phyloP scores from a whole-genome alignment of 2,329 filamentous ascomycete genomes.

The Thelonectria rubi region DNA sequence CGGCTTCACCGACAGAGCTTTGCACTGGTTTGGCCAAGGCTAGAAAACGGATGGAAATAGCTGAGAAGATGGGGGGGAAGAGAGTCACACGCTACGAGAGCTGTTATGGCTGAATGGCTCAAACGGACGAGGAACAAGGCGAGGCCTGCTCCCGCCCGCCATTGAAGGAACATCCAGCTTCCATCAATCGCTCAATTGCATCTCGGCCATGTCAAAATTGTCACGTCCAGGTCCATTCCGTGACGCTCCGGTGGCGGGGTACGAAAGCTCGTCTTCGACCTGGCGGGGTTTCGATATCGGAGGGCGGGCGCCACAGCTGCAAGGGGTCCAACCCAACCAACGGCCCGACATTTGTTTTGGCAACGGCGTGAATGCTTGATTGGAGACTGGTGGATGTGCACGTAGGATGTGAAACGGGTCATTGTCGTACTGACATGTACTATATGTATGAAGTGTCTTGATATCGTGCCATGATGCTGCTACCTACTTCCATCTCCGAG shows the following conservation, averaged over 20 bases:
- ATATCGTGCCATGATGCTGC: not conserved
- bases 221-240: conserved; percentile 2
- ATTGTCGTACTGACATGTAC: too few species aligned
- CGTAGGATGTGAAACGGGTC: not conserved
- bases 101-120: not conserved
- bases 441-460: not conserved
- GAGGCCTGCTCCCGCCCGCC: not conserved
- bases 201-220: not conserved
- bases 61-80: not conserved
- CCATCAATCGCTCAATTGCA: not conserved
- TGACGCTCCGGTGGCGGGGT: conserved; percentile 20
- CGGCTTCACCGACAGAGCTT: conserved; percentile 28
- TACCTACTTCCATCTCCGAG: not conserved
- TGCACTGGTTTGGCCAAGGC: conserved; percentile 17
- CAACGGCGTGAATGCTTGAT: conserved; percentile 18
- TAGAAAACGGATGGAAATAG: not conserved
- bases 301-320: conserved; percentile 27
- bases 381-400: not conserved
- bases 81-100: not conserved
- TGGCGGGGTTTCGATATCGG: conserved; percentile 41
- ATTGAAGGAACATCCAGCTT: not conserved
- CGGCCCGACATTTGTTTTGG: conserved; percentile 31
- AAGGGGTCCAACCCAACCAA: conserved; percentile 34
- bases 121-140: not conserved
- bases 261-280: not conserved